Base-by-base conservation (phyloP, 2,329 filamentous ascomycete species). In the Colletotrichum kahawae region DNA sequence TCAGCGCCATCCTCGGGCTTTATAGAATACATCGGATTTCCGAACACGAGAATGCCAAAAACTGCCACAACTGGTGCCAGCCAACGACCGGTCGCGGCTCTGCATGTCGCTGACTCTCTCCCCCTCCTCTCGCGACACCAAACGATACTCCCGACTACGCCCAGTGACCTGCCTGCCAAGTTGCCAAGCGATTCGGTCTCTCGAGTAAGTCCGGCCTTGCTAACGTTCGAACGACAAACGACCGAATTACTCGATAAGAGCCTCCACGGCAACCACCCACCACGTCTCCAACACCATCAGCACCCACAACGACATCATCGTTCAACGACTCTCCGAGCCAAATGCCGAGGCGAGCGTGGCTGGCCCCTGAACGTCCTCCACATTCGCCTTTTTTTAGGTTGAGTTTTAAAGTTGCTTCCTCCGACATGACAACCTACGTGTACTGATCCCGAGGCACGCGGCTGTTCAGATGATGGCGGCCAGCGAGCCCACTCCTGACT, bases 381-480 rank as follows among this genome's bases (percentile, higher is more conserved):
- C 51, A 29, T 57, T n/a, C 14, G 31, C 21, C 12, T 16, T 34
- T 36, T 43, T 51, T 60, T 60, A 62, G 62, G 54, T 71, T 62
- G 54, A 24, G 54, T 62, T 60, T 67, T 74, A 74, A 21, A 71
- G 54, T 67, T 71, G 51, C 62, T 29, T 33, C 38, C 67, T 71
- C 68, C 56, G 56, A 74, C 68, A 62, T 74, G 71, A 74, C 71
- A 74, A 74, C 67, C 38, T 74, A 71, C 56, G 62, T 38, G 51
- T 38, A 71, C 21, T n/a, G 54, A 27, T 62, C 68, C 62, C 65
- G 54, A 60, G 62, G 54, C 54, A 34, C 63, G 62, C 68, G 62
- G 27, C 36, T 31, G 71, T 74, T 74, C 71, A 74, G 71, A 74
- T 71, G 71, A 74, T 67, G 68, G 54, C 29, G 60, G 29, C 31